Evolutionary conservation across 1,284 basidiomycete genomes (phyloP).

Genomic region (Ceratobasidium sp.): DNA sequence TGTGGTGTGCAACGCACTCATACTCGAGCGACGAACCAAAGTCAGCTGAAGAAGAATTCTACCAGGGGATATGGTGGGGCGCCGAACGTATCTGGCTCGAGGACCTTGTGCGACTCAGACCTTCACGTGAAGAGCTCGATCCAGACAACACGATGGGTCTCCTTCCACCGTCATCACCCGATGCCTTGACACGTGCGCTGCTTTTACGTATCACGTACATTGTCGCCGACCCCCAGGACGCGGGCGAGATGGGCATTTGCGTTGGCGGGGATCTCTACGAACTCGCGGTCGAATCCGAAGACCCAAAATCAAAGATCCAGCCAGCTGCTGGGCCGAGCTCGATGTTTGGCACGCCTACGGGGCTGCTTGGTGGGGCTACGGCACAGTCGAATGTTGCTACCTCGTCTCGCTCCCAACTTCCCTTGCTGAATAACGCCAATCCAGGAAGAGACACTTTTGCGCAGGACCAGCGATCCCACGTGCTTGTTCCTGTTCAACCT

Average conservation of each 20-base stretch:
- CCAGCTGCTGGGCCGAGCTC: neutral
- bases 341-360: slow-evolving; percentile 26
- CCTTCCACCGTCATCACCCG: slow-evolving; percentile 51
- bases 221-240: slow-evolving; percentile 58
- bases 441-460: neutral
- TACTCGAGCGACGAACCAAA: slow-evolving; percentile 48
- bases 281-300: slow-evolving; percentile 64
- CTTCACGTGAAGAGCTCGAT: slow-evolving; percentile 67
- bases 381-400: neutral
- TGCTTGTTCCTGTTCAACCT: neutral
- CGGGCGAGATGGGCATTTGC: slow-evolving; percentile 10
- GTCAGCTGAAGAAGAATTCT: slow-evolving; percentile 65
- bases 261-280: slow-evolving; percentile 77
- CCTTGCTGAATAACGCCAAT: neutral
- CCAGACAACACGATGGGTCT: slow-evolving; percentile 49
- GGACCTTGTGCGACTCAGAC: slow-evolving; percentile 82
- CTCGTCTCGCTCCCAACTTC: neutral
- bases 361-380: slow-evolving; percentile 12
- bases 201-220: slow-evolving; percentile 74
- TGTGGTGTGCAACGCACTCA: slow-evolving; percentile 72
- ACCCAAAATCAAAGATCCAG: neutral
- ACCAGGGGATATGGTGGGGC: slow-evolving; percentile 88
- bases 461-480: neutral
- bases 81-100: slow-evolving; percentile 88
- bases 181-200: slow-evolving; percentile 69